Conservation (phyloP, 306 rosid species). For the Quillaja saponaria region DNA sequence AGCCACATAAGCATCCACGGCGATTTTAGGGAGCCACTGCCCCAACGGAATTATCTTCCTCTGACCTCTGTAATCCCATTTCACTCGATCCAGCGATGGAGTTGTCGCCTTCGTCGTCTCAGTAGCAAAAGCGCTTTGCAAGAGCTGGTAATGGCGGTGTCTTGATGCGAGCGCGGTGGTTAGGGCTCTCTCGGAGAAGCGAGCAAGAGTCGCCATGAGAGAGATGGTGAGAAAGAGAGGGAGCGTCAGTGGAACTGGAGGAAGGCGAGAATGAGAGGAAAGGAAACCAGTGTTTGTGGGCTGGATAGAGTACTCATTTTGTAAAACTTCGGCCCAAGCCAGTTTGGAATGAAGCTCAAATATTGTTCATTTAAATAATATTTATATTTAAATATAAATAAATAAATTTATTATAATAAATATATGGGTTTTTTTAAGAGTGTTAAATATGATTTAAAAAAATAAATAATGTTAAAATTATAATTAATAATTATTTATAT, state of each 20-base stretch:
- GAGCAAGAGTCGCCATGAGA: slow-evolving; percentile 70
- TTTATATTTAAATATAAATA: too few relatives aligned
- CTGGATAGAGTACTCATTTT: background rate
- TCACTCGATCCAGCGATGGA: slow-evolving; percentile 77
- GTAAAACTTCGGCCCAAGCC: background rate
- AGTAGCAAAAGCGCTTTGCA: slow-evolving; percentile 52
- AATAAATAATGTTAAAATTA: too few relatives aligned
- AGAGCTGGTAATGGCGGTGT: slow-evolving; percentile 30
- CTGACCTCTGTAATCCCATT: slow-evolving; percentile 99
- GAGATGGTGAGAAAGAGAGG: background rate
- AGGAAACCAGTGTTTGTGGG: background rate
- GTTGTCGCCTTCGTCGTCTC: slow-evolving; percentile 51
- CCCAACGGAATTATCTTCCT: slow-evolving; percentile 86
- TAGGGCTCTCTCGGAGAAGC: slow-evolving; percentile 66
- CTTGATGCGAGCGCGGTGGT: slow-evolving; percentile 34
- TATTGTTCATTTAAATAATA: background rate
- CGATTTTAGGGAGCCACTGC: slow-evolving; percentile 89
- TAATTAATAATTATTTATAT: too few relatives aligned
- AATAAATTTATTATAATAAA: too few relatives aligned
- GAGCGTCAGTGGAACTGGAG: slow-evolving; percentile 1
- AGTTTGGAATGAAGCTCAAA: background rate
- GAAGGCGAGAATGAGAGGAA: background rate
- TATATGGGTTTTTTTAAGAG: too few relatives aligned
- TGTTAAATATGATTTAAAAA: too few relatives aligned
- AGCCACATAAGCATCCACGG: slow-evolving; percentile 98